Base-by-base conservation (phyloP, 768 basidiomycete species). In the Boletus sensibilis region DNA sequence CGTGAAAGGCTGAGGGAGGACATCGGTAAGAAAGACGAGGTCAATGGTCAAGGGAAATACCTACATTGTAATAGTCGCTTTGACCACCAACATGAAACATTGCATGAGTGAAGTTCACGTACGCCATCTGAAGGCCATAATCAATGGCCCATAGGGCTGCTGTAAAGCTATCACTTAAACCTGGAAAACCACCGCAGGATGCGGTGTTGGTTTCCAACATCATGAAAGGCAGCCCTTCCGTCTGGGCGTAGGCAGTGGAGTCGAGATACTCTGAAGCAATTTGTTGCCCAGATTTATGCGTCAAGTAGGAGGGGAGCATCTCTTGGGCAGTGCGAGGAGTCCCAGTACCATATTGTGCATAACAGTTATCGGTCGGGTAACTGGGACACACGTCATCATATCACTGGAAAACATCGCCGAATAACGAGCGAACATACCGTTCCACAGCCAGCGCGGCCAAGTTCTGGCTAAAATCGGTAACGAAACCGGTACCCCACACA, bases 311-410 rank as follows among this genome's bases (percentile, higher is more conserved):
- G 1, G 78, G 68, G 65, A 90, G 82, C 18, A 75, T 66, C 14
- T 67, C 64, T 60, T 83, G 84, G 8, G 79, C 79, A 56, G 76
- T 70, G 34, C 70, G 63, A 31, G 67, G 63, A 0, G 59, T 56
- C 3, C 81, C 82, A 20, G 74, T 72, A 6, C 74, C 74, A 51
- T 73, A 85, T 53, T 74, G 67, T 6, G 79, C 81, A 23, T 73
- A 79, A 58, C 87, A 90, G 59, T 88, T 89, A 69, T 87, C 79
- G 9, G 72, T 74, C 10, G 82, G 82, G 56, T 86, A 85, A 55
- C 85, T 85, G 52, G 6, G 35, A 50, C 25, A 44, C 59, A 48
- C 35, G 70, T 73, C 18, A 50, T 4, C 23, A 43, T 25, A 21
- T 14, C 42, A 11, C 21, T 21, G 23, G 14, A 25, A 14, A 4